Evolutionary conservation across 805 yeast genomes (phyloP).

Genomic region (Candida railenensis): DNA sequence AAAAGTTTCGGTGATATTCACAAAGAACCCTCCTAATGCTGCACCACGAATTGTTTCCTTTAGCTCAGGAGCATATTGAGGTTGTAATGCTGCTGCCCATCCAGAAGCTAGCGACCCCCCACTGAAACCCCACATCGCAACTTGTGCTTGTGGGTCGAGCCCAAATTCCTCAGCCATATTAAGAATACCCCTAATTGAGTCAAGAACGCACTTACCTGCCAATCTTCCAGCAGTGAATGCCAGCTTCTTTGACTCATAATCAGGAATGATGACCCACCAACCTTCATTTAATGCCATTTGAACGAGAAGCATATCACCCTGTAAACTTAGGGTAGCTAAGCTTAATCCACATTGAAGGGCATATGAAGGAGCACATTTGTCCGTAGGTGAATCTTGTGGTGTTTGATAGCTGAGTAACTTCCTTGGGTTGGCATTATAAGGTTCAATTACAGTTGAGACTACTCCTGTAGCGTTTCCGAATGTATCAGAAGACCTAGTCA

Average conservation of each 20-base stretch:
- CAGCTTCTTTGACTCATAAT: constrained; percentile 33
- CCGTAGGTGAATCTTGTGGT: constrained; percentile 18
- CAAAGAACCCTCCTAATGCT: constrained; percentile 25
- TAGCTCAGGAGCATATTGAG: constrained; percentile 35
- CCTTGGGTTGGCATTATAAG: constrained; percentile 19
- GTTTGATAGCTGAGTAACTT: constrained; percentile 19
- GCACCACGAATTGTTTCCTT: constrained; percentile 22
- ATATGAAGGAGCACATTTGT: constrained; percentile 22
- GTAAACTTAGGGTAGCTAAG: constrained; percentile 9
- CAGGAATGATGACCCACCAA: constrained; percentile 28
- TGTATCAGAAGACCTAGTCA: constrained; percentile 12
- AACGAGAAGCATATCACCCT: constrained; percentile 14
- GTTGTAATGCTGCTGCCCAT: constrained; percentile 39
- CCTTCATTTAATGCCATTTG: constrained; percentile 16
- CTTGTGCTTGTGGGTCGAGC: constrained; percentile 15
- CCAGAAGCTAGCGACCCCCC: constrained; percentile 39
- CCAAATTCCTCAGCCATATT: constrained; percentile 16
- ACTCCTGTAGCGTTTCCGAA: constrained; percentile 15
- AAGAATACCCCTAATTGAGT: constrained; percentile 29
- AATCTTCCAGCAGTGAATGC: constrained; percentile 31
- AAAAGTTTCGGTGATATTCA: constrained; percentile 19
- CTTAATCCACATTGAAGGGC: constrained; percentile 14
- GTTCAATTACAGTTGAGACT: constrained; percentile 19
- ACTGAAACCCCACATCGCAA: constrained; percentile 34
- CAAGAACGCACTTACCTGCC: constrained; percentile 29